Evolutionary conservation across 2,329 filamentous ascomycete genomes (phyloP).

Genomic region (Raffaelea arxii): DNA sequence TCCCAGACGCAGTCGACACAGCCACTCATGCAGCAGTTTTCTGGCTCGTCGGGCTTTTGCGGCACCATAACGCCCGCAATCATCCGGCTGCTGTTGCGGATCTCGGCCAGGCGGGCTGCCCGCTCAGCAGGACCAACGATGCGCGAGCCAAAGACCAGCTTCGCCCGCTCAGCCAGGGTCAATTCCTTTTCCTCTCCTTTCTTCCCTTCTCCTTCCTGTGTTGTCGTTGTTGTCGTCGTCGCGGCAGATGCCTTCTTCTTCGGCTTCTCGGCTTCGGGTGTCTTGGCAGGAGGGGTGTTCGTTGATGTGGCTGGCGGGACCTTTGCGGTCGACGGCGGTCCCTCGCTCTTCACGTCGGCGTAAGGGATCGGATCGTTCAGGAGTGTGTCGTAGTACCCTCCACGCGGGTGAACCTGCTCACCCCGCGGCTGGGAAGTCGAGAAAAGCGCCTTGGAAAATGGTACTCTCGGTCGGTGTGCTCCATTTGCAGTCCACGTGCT

Average conservation of each 20-base stretch:
- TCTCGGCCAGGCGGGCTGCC: constrained; percentile 47
- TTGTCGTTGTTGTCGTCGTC: background rate
- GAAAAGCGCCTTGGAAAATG: background rate
- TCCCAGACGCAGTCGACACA: constrained; percentile 99
- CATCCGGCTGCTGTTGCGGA: constrained; percentile 47
- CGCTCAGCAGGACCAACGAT: constrained; percentile 65
- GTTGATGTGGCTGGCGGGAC: constrained; percentile 10
- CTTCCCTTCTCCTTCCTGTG: background rate
- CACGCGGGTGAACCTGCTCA: constrained; percentile 42
- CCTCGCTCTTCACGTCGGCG: constrained; percentile 31
- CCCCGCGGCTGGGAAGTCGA: constrained; percentile 9
- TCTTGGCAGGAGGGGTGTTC: background rate
- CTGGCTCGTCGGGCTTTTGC: constrained; percentile 76
- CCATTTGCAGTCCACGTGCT: background rate
- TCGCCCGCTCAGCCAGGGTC: constrained; percentile 36
- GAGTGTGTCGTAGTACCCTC: constrained; percentile 50
- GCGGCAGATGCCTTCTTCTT: background rate
- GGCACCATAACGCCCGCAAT: constrained; percentile 77
- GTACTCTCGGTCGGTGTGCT: background rate
- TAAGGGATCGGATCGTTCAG: constrained; percentile 35
- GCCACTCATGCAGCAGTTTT: constrained; percentile 98
- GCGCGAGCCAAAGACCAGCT: constrained; percentile 73
- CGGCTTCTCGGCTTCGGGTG: background rate
- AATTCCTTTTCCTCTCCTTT: constrained; percentile 11
- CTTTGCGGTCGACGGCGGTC: constrained; percentile 30